A percentile compares a stretch with the other conserved stretches of the same genome.
phyloP scores from a whole-genome alignment of 306 rosid species.

The Inga leiocalycina region DNA sequence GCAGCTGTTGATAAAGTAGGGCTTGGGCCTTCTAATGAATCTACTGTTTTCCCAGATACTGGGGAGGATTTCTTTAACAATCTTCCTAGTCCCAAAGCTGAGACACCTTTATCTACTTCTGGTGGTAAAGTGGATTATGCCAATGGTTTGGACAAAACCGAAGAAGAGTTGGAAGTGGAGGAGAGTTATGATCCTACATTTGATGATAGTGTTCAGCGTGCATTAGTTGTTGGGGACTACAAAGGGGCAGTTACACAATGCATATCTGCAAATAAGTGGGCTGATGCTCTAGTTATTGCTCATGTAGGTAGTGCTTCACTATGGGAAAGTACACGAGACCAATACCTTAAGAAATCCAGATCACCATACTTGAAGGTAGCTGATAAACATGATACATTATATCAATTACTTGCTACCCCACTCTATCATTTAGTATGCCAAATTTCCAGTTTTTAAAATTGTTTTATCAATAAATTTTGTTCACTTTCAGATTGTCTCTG shows the following conservation, averaged over 20 bases:
- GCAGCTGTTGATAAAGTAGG: slow-evolving; percentile 49
- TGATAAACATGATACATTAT: slow-evolving; percentile 25
- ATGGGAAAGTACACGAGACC: slow-evolving; percentile 96
- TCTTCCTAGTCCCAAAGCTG: slow-evolving; percentile 97
- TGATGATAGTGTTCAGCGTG: slow-evolving; percentile 89
- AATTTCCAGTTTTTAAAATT: slow-evolving; percentile 1
- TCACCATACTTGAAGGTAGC: slow-evolving; percentile 89
- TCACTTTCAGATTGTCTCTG: slow-evolving; percentile 80
- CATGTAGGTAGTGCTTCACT: slow-evolving; percentile 83
- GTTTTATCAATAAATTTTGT: slow-evolving; percentile 29
- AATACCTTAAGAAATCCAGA: slow-evolving; percentile 74
- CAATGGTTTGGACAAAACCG: slow-evolving; percentile 56
- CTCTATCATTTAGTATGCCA: slow-evolving; percentile 1
- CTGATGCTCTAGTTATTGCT: slow-evolving; percentile 96
- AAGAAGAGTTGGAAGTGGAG: slow-evolving; percentile 63
- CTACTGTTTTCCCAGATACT: slow-evolving; percentile 63
- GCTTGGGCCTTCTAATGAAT: slow-evolving; percentile 50
- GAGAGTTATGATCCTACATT: slow-evolving; percentile 73
- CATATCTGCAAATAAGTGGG: slow-evolving; percentile 84
- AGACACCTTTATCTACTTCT: slow-evolving; percentile 72
- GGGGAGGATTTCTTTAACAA: slow-evolving; percentile 98
- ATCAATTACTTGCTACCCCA: slow-evolving; percentile 18
- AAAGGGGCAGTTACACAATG: slow-evolving; percentile 93
- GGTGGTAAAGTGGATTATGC: slow-evolving; percentile 54
- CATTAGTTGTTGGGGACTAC: slow-evolving; percentile 93